Percentiles rank a stretch among this genome's conserved stretches.
Evolutionary conservation across 192 early-diverging fungal genomes (phyloP).

Genomic region (Backusella australiensis): DNA sequence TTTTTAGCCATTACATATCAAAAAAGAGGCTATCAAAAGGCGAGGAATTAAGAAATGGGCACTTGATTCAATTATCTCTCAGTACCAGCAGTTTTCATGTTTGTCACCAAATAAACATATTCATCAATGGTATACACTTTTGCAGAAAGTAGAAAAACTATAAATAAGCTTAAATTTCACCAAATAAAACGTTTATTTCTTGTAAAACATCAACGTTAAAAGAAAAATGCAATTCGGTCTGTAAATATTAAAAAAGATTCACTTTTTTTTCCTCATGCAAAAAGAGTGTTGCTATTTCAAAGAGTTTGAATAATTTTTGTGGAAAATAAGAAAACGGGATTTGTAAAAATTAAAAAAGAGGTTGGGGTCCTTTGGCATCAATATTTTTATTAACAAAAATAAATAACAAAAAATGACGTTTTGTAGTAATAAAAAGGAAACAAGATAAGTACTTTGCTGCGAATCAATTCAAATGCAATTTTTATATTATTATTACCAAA

Average conservation of each 20-base stretch:
- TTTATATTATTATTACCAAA: not conserved
- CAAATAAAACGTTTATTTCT: too few relatives aligned
- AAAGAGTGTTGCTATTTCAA: not conserved
- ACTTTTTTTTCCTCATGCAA: not conserved
- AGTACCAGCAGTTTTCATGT: not conserved
- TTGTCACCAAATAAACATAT: too few relatives aligned
- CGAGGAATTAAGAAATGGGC: not conserved
- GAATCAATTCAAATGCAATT: not conserved
- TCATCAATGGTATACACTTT: not conserved
- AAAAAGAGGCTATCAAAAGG: not conserved
- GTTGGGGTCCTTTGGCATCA: not conserved
- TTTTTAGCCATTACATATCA: not conserved
- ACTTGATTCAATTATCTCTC: not conserved
- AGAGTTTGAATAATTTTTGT: not conserved
- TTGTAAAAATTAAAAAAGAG: not conserved
- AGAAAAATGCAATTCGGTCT: too few relatives aligned
- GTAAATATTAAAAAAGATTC: not conserved
- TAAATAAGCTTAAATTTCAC: not conserved
- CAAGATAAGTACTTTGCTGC: not conserved
- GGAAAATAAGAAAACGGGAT: too few relatives aligned
- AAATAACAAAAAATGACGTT: not conserved
- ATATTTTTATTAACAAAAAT: not conserved
- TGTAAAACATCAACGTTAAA: too few relatives aligned
- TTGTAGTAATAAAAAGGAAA: not conserved
- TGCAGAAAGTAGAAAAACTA: too few relatives aligned